These are phyloP conservation scores for Triticum turgidum DNA, from an alignment of 176 grass and related monocot genomes.

Conservation along the genomic window DNA sequence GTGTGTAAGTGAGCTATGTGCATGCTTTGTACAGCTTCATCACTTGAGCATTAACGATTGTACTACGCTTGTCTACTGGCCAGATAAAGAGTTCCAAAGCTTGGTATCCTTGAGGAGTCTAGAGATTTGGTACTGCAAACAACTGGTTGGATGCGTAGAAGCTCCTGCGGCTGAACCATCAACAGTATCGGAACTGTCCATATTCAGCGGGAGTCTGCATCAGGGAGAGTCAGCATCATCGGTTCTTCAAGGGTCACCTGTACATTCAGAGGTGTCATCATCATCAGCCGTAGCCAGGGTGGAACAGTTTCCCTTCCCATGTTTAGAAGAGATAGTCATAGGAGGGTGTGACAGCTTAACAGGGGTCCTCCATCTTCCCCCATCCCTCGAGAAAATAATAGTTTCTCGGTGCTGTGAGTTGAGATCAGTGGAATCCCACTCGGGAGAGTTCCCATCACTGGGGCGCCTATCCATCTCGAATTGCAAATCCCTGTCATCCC, in stretches of 20 bases:
- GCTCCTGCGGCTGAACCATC: neutral
- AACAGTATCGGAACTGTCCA: neutral
- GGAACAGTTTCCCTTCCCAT: neutral
- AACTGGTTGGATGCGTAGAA: neutral
- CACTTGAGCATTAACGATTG: accelerated
- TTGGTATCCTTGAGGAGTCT: neutral
- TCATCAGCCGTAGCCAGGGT: neutral
- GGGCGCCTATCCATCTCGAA: accelerated
- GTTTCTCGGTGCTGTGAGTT: neutral
- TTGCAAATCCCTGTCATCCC: neutral
- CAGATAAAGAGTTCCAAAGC: neutral
- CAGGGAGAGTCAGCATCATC: neutral
- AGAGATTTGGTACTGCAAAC: accelerated
- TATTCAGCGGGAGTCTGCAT: neutral
- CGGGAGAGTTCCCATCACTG: neutral
- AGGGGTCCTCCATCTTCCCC: neutral
- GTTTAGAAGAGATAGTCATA: neutral
- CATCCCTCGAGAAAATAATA: neutral
- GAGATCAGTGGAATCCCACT: neutral
- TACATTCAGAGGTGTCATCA: neutral
- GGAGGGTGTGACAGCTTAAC: neutral
- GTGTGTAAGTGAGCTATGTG: neutral
- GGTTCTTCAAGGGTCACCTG: neutral
- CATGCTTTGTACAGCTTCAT: neutral
- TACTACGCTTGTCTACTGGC: neutral